These are phyloP conservation scores for Dendrocalamus latiflorus DNA, from an alignment of 202 grass and related monocot genomes.

Conservation along the genomic window DNA sequence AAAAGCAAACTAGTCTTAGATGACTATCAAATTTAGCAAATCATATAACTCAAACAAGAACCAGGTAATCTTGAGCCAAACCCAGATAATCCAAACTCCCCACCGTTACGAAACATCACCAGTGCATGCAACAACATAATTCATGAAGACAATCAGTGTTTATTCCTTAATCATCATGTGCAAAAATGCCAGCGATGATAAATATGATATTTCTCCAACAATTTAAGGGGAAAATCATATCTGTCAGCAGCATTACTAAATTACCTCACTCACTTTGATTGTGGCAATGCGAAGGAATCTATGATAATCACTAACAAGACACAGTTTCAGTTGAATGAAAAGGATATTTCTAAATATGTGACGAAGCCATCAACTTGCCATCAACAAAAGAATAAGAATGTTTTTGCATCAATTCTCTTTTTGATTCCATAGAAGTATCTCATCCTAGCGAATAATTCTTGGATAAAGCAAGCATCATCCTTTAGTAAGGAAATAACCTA, in stretches of 20 bases:
- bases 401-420: slow-evolving; percentile 71
- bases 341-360: not conserved
- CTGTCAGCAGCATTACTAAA: not conserved
- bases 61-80: not conserved
- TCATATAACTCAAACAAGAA: slow-evolving; percentile 3
- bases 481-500: slow-evolving; percentile 95
- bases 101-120: not conserved
- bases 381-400: slow-evolving; percentile 4
- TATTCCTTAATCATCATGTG: not conserved
- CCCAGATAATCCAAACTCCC: not conserved
- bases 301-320: not conserved
- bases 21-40: slow-evolving; percentile 8
- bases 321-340: not conserved
- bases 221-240: not conserved
- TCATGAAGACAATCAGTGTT: slow-evolving; percentile 1
- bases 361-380: not conserved
- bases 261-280: not conserved
- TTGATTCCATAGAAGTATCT: slow-evolving; percentile 71
- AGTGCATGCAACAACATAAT: slow-evolving; percentile 12
- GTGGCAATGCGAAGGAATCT: not conserved
- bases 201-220: not conserved
- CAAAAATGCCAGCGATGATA: not conserved
- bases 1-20: slow-evolving; percentile 7
- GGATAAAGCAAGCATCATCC: slow-evolving; percentile 91
- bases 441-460: slow-evolving; percentile 91